Evolutionary conservation across 495 filamentous ascomycete genomes (phyloP).

Genomic region (Clavariopsis aquatica): DNA sequence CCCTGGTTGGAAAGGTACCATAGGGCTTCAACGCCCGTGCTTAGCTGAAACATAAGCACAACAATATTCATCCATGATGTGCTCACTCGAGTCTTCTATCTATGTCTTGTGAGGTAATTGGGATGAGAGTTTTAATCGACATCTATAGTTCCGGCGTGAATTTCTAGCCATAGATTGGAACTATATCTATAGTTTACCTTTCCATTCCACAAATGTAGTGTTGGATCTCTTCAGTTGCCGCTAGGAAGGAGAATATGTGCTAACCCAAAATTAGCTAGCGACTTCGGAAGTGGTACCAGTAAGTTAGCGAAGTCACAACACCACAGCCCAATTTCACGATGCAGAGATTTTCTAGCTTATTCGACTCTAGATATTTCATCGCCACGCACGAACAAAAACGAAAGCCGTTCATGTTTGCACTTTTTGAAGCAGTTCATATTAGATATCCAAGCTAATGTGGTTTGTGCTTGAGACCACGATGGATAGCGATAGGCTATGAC

Average conservation of each 20-base stretch:
- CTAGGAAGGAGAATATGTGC: not conserved
- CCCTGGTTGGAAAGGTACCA: no score
- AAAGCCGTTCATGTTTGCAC: not conserved
- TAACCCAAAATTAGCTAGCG: not conserved
- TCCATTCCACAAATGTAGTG: not conserved
- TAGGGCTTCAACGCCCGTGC: no score
- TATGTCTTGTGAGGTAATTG: no score
- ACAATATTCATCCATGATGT: no score
- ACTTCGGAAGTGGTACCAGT: not conserved
- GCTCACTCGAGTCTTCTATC: no score
- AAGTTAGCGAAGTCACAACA: not conserved
- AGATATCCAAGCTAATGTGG: not conserved
- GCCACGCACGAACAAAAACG: not conserved
- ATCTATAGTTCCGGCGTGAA: no score
- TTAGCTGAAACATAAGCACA: no score
- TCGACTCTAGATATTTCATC: not conserved
- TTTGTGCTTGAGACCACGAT: not conserved
- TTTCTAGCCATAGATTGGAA: no score
- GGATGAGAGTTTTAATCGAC: no score
- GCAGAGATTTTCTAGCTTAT: not conserved
- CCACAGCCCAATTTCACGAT: not conserved
- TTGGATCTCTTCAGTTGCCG: not conserved
- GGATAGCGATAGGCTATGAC: not conserved
- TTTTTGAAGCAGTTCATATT: not conserved
- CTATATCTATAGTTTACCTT: no score